These are phyloP conservation scores for Orbilia brochopaga DNA, from an alignment of 2,329 filamentous ascomycete species.

Conservation along the genomic window DNA sequence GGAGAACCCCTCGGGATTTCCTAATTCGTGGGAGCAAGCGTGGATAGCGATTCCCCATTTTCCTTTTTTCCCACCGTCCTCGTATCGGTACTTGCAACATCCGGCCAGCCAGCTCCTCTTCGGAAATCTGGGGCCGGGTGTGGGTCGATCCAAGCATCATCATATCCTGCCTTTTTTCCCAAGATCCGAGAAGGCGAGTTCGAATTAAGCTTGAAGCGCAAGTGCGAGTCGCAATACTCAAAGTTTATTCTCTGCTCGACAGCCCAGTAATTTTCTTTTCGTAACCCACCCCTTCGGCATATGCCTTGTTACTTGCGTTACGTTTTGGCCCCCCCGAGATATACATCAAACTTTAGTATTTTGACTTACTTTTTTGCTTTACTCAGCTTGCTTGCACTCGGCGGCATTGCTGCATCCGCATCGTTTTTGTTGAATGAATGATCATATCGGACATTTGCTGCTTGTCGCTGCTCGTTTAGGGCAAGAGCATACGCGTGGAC, in stretches of 20 bases:
- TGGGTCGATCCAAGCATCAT: constrained; percentile 50
- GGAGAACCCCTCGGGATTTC: constrained; percentile 3
- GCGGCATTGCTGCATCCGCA: not conserved
- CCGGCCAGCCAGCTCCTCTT: constrained; percentile 16
- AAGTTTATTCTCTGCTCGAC: too few species aligned
- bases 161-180: constrained; percentile 9
- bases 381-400: not conserved
- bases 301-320: constrained; percentile 23
- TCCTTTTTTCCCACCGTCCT: not conserved
- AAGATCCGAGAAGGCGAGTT: constrained; percentile 37
- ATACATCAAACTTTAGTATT: not conserved
- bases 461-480: constrained; percentile 18
- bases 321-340: not conserved
- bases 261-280: too few species aligned
- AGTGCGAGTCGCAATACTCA: constrained; percentile 2
- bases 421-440: too few species aligned
- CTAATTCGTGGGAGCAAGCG: not conserved
- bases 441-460: not conserved
- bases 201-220: constrained; percentile 17
- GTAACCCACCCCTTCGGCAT: constrained; percentile 23
- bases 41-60: too few species aligned
- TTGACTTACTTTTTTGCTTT: not conserved
- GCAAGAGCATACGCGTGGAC: constrained; percentile 45
- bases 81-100: constrained; percentile 44
- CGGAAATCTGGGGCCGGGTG: constrained; percentile 34